phyloP scores from a whole-genome alignment of 495 filamentous ascomycete species.

The Penicillium antarcticum region DNA sequence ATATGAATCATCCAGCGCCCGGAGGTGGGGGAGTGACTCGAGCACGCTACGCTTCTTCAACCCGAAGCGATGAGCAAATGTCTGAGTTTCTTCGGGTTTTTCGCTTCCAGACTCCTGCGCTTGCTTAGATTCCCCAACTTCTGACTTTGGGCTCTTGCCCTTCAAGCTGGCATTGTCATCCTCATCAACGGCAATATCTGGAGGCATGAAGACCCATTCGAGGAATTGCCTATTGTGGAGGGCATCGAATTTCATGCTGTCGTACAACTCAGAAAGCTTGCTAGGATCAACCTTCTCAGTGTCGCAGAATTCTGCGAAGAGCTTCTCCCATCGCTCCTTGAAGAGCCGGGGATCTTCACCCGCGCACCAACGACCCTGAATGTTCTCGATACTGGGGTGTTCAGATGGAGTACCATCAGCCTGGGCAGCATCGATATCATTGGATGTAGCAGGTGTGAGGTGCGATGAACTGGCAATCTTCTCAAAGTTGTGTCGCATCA shows the following conservation, averaged over 20 bases:
- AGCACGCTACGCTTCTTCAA: slow-evolving; percentile 41
- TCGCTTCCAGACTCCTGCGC: slow-evolving; percentile 22
- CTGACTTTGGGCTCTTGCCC: slow-evolving; percentile 27
- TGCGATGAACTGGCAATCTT: slow-evolving; percentile 65
- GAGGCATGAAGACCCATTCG: slow-evolving; percentile 96
- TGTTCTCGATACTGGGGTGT: slow-evolving; percentile 57
- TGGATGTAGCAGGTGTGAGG: slow-evolving; percentile 31
- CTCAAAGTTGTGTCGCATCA: slow-evolving; percentile 89
- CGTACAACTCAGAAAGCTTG: slow-evolving; percentile 96
- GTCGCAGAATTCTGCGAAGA: slow-evolving; percentile 94
- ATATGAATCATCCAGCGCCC: slow-evolving; percentile 45
- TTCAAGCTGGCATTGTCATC: slow-evolving; percentile 49
- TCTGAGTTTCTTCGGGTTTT: slow-evolving; percentile 34
- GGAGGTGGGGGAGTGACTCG: slow-evolving; percentile 43
- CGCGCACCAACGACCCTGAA: slow-evolving; percentile 94
- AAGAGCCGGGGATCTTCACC: slow-evolving; percentile 94
- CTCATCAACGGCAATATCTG: slow-evolving; percentile 61
- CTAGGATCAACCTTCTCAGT: slow-evolving; percentile 96
- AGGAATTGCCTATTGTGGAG: slow-evolving; percentile 94
- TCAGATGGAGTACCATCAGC: slow-evolving; percentile 19
- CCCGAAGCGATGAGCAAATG: slow-evolving; percentile 49
- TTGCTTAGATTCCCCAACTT: slow-evolving; percentile 26
- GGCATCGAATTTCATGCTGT: slow-evolving; percentile 99
- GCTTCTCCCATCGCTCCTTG: slow-evolving; percentile 96
- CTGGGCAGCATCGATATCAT: slow-evolving; percentile 31